These are phyloP conservation scores for Fagus crenata DNA, from an alignment of 306 rosid species.

Conservation along the genomic window DNA sequence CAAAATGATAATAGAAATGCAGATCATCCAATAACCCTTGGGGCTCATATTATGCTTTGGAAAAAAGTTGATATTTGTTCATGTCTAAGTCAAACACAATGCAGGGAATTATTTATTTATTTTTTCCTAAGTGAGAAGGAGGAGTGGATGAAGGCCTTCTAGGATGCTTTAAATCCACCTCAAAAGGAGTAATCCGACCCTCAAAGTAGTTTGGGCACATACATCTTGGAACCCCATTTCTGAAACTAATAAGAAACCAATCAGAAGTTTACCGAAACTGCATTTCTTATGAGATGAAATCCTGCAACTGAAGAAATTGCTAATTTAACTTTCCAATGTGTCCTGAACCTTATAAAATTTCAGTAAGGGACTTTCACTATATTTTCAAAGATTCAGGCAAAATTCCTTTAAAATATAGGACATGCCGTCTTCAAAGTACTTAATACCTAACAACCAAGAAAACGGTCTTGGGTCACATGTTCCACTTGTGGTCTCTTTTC, in stretches of 20 bases:
- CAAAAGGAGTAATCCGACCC: too few relatives aligned
- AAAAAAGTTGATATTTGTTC: not conserved
- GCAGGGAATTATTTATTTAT: not conserved
- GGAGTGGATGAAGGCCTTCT: too few relatives aligned
- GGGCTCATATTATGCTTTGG: not conserved
- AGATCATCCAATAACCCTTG: not conserved
- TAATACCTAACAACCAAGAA: too few relatives aligned
- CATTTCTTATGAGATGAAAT: conserved; percentile 8
- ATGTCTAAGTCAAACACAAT: not conserved
- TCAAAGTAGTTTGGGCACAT: too few relatives aligned
- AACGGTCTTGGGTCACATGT: not conserved
- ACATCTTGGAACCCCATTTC: not conserved
- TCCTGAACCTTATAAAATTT: too few relatives aligned
- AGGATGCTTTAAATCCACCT: too few relatives aligned
- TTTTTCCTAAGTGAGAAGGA: too few relatives aligned
- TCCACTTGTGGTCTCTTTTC: not conserved
- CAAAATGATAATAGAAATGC: not conserved
- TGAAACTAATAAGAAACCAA: not conserved
- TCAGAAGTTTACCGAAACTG: not conserved
- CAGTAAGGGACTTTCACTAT: not conserved
- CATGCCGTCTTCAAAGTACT: not conserved
- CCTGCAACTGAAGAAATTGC: not conserved
- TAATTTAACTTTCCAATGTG: not conserved
- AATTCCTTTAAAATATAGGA: not conserved
- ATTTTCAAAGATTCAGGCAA: not conserved